Evolutionary conservation across 164 flowering plant species (phyloP), one percentile per base, ranked within the genome.

Genomic region (Nymphaea colorata): DNA sequence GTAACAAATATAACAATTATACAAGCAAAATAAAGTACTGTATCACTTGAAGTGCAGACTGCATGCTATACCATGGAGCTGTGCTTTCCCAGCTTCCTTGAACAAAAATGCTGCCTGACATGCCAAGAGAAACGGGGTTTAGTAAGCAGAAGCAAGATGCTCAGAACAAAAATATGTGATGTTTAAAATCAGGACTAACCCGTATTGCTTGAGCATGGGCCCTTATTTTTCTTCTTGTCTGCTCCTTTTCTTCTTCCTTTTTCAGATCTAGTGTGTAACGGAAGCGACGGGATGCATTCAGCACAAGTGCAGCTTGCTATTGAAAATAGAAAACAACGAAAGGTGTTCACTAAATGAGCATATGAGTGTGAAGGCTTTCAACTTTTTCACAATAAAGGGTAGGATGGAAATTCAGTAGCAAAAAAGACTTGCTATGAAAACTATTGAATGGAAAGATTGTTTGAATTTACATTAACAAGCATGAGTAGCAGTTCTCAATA

Each of bases 261-360:
- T 85, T 90, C 80, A 94, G 72, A 81, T 94, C 97, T 81, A 94
- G 74, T n/a, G 99, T 94, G 74, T 94, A 94, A 0, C 99, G 88
- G 71, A 94, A 94, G 70, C 99, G 84, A 6, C 99, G 88, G 67
- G 97, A 89, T 71, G 99, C 99, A 90, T 94, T 94, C 17, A 94
- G 78, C 66, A 91, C 99, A 70, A 94, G 90, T 6, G 99, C 97
- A 4, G 99, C 99, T 90, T 88, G 91, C 99, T 93, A 72, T 64
- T 77, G 66, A 41, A 65, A 43, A 53, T 11, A 67, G 63, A 43
- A 68, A 6, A 6, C 41, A 61, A 61, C 0, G 15, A 61, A n/a
- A 61, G 16, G 16, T 17, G 64, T n/a, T 36, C 36, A 25, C 6
- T 6, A 61, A 61, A 61, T 8, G 16, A 36, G 41, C 8, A 61